phyloP scores from a whole-genome alignment of 345 rosid genomes.

The Eucalyptus erythrocorys region DNA sequence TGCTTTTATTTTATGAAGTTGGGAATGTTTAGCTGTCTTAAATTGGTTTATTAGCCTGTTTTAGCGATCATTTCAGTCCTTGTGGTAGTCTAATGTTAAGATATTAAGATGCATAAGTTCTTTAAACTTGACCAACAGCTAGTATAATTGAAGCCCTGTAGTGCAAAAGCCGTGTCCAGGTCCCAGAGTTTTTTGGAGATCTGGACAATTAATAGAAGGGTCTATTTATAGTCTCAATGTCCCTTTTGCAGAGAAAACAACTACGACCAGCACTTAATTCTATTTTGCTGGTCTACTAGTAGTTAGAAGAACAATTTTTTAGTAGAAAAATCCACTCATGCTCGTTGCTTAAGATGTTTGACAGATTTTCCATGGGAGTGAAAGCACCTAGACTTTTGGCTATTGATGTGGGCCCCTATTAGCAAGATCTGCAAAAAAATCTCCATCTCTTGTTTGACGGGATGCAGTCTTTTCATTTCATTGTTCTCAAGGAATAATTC shows the following conservation, averaged over 20 bases:
- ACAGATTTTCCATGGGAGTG: neutral
- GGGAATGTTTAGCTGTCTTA: neutral
- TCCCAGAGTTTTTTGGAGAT: neutral
- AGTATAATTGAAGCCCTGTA: neutral
- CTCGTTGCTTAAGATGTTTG: neutral
- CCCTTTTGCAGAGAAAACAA: neutral
- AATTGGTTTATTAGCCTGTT: neutral
- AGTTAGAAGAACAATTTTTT: neutral
- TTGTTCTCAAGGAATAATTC: neutral
- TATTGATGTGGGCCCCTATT: neutral
- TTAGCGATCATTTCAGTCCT: neutral
- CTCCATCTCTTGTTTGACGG: neutral
- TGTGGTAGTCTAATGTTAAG: neutral
- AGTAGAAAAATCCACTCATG: neutral
- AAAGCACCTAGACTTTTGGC: neutral
- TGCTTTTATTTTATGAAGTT: neutral
- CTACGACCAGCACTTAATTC: neutral
- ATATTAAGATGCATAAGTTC: neutral
- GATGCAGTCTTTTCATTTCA: neutral
- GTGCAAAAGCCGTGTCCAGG: neutral
- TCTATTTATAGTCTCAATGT: neutral
- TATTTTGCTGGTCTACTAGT: neutral
- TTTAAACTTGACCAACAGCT: neutral
- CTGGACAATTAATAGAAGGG: neutral
- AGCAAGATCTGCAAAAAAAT: neutral